A percentile compares a stretch with the other conserved stretches of the same genome.
phyloP scores from a whole-genome alignment of 306 rosid genomes.

The Begonia fuchsioides region DNA sequence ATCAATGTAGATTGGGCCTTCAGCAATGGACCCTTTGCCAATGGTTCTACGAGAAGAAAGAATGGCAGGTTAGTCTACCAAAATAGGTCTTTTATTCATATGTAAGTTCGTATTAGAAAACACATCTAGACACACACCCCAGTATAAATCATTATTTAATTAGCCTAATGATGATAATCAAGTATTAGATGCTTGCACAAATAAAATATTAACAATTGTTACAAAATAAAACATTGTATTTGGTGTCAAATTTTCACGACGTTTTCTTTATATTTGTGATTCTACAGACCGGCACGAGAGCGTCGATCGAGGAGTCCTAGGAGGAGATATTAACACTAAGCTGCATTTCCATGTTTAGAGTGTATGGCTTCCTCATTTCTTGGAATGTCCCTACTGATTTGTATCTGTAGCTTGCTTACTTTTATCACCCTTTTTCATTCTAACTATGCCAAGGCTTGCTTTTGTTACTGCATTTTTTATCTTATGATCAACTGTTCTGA shows the following conservation, averaged over 20 bases:
- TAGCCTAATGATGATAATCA: too few species aligned
- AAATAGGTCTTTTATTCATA: too few species aligned
- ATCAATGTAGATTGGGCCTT: conserved; percentile 90
- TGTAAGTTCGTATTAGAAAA: too few species aligned
- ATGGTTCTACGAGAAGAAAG: conserved; percentile 36
- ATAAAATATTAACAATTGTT: too few species aligned
- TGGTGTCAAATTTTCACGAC: background rate
- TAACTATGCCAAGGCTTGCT: too few species aligned
- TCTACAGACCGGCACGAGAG: conserved; percentile 57
- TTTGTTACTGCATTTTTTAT: too few species aligned
- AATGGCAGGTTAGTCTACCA: conserved; percentile 42
- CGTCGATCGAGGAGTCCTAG: conserved; percentile 96
- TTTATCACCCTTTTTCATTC: too few species aligned
- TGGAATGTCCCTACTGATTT: conserved; percentile 4
- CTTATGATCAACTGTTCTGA: too few species aligned
- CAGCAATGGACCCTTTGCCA: conserved; percentile 65
- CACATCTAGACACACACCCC: too few species aligned
- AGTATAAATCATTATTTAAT: too few species aligned
- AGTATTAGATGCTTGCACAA: too few species aligned
- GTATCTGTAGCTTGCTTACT: background rate
- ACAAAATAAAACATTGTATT: too few species aligned
- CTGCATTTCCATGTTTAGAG: conserved; percentile 6
- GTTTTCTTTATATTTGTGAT: conserved; percentile 6
- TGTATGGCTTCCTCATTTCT: conserved; percentile 11
- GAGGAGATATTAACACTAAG: conserved; percentile 50